These are phyloP conservation scores for Botryosphaeria dothidea DNA, from an alignment of 2,329 filamentous ascomycete genomes.

Conservation along the genomic window DNA sequence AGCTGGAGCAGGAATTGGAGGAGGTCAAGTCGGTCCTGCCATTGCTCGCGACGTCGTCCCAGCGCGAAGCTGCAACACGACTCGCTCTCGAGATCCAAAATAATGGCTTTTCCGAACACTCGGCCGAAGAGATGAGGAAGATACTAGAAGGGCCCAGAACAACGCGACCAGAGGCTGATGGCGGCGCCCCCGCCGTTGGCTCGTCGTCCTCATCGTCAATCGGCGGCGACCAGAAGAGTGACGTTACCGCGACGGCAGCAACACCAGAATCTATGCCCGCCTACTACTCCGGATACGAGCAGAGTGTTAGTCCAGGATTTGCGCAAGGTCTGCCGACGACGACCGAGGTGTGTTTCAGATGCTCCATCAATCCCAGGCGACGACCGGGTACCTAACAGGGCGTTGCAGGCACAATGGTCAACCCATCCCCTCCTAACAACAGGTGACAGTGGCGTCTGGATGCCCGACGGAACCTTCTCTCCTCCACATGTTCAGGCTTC, in stretches of 20 bases:
- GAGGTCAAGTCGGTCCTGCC: constrained; percentile 40
- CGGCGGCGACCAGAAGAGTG: constrained; percentile 6
- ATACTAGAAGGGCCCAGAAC: constrained; percentile 31
- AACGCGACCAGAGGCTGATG: not conserved
- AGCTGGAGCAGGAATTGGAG: constrained; percentile 39
- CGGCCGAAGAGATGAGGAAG: constrained; percentile 37
- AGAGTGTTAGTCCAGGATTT: constrained; percentile 7
- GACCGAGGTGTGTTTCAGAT: constrained; percentile 10
- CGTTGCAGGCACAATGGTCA: constrained; percentile 14
- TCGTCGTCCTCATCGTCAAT: constrained; percentile 11
- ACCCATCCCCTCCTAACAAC: constrained; percentile 15
- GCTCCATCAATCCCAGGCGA: not conserved
- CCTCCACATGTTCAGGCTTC: constrained; percentile 7
- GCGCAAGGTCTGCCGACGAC: constrained; percentile 8
- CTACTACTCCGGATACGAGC: constrained; percentile 13
- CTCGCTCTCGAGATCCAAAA: constrained; percentile 40
- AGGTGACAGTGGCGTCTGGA: constrained; percentile 18
- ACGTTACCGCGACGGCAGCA: constrained; percentile 4
- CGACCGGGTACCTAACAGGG: not conserved
- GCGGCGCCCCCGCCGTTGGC: not conserved
- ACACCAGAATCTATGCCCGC: constrained; percentile 5
- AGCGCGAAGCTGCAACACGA: constrained; percentile 35
- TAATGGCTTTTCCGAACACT: constrained; percentile 40
- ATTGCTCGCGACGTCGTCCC: constrained; percentile 35
- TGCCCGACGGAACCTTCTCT: constrained; percentile 16